A percentile compares a stretch with the other conserved stretches of the same genome.
Evolutionary conservation across 176 grass and related monocot species (phyloP).

Genomic region (Lolium rigidum): DNA sequence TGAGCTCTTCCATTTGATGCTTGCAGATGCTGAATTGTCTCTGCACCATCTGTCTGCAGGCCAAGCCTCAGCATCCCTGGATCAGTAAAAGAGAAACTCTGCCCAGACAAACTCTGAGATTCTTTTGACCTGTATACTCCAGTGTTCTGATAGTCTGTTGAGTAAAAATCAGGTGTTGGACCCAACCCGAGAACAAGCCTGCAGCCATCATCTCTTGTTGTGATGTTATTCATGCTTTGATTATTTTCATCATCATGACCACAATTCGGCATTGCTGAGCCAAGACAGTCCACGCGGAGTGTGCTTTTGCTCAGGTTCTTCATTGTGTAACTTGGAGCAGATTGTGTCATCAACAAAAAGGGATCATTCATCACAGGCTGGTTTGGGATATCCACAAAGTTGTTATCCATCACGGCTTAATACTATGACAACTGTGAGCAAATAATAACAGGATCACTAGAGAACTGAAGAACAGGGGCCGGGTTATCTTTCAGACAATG

Average conservation of each 20-base stretch:
- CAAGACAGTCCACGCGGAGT: constrained; percentile 47
- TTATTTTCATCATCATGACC: constrained; percentile 30
- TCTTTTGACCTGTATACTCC: constrained; percentile 46
- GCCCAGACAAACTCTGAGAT: constrained; percentile 37
- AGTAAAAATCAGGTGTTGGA: constrained; percentile 76
- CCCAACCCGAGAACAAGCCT: constrained; percentile 77
- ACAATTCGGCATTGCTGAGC: constrained; percentile 38
- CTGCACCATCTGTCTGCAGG: constrained; percentile 47
- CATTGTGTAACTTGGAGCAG: constrained; percentile 37
- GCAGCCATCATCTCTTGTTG: constrained; percentile 64
- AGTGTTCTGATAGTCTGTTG: constrained; percentile 33
- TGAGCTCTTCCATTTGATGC: constrained; percentile 38
- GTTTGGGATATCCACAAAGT: constrained; percentile 36
- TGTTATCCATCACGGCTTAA: constrained; percentile 43
- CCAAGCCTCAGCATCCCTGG: constrained; percentile 62
- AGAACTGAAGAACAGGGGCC: constrained; percentile 26
- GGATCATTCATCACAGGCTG: constrained; percentile 36
- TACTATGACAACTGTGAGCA: neutral
- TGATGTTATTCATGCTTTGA: constrained; percentile 34
- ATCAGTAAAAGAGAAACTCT: constrained; percentile 47
- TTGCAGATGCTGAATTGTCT: constrained; percentile 38
- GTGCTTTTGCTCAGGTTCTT: constrained; percentile 52
- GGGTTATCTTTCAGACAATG: constrained; percentile 37
- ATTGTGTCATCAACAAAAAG: constrained; percentile 34
- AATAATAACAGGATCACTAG: constrained; percentile 18